Conservation (phyloP, 2,329 filamentous ascomycete genomes). For the Nannizziopsis barbatae region DNA sequence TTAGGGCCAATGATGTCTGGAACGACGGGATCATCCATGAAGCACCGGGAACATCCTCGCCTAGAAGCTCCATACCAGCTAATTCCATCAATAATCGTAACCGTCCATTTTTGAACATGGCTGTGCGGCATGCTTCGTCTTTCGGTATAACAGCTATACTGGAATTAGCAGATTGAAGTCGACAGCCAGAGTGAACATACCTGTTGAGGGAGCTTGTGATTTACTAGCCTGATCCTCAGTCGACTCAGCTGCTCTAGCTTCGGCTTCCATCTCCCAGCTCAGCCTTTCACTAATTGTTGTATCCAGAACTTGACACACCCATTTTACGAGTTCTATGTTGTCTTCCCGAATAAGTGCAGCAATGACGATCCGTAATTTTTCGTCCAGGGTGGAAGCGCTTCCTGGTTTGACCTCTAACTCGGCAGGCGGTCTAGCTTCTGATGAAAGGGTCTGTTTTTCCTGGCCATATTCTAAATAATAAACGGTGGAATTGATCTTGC, state of each 20-base stretch:
- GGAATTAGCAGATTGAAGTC: not conserved
- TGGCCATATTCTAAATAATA: conserved; percentile 86
- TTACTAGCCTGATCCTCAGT: conserved; percentile 20
- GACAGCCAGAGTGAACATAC: conserved; percentile 33
- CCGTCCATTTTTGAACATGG: conserved; percentile 82
- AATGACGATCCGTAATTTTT: conserved; percentile 69
- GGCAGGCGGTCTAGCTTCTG: conserved; percentile 58
- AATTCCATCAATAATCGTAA: conserved; percentile 74
- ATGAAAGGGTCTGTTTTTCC: conserved; percentile 61
- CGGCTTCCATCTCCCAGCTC: conserved; percentile 63
- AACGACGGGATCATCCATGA: conserved; percentile 64
- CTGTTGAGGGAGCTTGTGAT: conserved; percentile 23
- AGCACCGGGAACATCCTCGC: conserved; percentile 63
- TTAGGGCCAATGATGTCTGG: conserved; percentile 53
- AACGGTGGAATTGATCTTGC: conserved; percentile 71
- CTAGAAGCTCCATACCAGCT: conserved; percentile 56
- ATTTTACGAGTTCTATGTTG: conserved; percentile 62
- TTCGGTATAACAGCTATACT: conserved; percentile 50
- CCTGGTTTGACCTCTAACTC: conserved; percentile 72
- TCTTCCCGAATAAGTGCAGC: conserved; percentile 69
- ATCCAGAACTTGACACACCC: conserved; percentile 63
- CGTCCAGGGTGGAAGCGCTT: conserved; percentile 50
- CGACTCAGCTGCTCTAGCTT: conserved; percentile 43
- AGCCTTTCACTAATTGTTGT: conserved; percentile 61
- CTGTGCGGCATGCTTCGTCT: conserved; percentile 53